Base-by-base conservation (phyloP, 805 yeast species). In the Yamadazyma paraphyllophila region DNA sequence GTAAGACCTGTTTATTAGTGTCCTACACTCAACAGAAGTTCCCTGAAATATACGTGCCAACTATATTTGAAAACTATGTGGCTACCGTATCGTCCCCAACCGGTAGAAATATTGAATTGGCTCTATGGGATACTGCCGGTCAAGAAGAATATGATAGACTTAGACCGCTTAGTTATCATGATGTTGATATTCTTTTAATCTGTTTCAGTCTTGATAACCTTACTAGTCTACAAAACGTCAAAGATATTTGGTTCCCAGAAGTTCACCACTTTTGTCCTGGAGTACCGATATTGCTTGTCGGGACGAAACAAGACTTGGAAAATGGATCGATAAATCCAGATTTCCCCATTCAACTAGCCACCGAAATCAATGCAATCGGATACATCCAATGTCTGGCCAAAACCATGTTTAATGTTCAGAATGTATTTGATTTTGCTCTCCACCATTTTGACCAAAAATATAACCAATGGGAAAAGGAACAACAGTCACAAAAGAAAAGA, bases 111-210 rank as follows among this genome's bases (percentile, higher is more conserved):
- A 55, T 85, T 15, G 90, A 84, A 57, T 64, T 88, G 53, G 87
- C 88, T 0, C 63, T 88, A 26, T 88, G 95, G 95, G 96, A 88
- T 60, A 87, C 96, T 0, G 96, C 96, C 0, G 94, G 96, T 2
- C 94, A 87, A 65, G 95, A 88, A 63, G 94, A 86, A 61, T 87
- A 85, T 59, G 91, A 84, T 60, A 69, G 96, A 43, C 67, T 88
- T 45, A 71, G 96, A 49, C 94, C 95, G 1, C 69, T 89, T 39
- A 76, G 85, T 36, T 88, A 88, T 59, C 84, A 91, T 5, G 95
- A 87, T 54, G 87, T 84, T 2, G 87, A 88, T 61, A 67, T 89
- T 1, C 63, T 89, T 13, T 68, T 91, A 46, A 70, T 89, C 7
- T 90, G 96, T 47, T 91, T 87, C 62, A 71, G 92, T 1, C 73